Evolutionary conservation across 768 basidiomycete species (phyloP).

Genomic region (Mycena haematopus): DNA sequence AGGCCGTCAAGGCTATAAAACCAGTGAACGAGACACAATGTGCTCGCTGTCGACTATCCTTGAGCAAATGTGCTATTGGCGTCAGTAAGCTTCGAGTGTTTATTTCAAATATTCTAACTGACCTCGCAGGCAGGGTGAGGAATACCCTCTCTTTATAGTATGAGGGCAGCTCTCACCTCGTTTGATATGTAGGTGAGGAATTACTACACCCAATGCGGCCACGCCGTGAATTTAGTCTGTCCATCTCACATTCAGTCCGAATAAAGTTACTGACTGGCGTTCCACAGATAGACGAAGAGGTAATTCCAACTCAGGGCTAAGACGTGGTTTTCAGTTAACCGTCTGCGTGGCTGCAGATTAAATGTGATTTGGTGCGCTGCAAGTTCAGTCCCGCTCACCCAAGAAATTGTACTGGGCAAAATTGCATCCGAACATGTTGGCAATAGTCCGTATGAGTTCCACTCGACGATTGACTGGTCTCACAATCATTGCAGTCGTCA

Average conservation of each 20-base stretch:
- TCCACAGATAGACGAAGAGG: slow-evolving; percentile 27
- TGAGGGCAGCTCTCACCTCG: too few relatives aligned
- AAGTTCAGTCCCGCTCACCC: slow-evolving; percentile 70
- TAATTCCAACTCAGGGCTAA: neutral
- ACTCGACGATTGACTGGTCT: slow-evolving; percentile 14
- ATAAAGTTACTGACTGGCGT: neutral
- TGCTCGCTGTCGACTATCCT: slow-evolving; percentile 5
- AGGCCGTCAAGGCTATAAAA: slow-evolving; percentile 27
- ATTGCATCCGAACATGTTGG: slow-evolving; percentile 66
- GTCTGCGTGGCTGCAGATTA: slow-evolving; percentile 50
- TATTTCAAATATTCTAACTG: neutral
- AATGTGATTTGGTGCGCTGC: slow-evolving; percentile 64
- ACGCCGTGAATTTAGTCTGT: slow-evolving; percentile 28
- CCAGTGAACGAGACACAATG: slow-evolving; percentile 7
- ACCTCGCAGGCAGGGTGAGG: slow-evolving; percentile 24
- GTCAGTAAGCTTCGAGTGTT: slow-evolving; percentile 20
- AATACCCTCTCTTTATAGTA: slow-evolving; percentile 1
- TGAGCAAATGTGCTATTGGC: slow-evolving; percentile 29
- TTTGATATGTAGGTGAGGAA: too few relatives aligned
- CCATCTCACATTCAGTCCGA: neutral
- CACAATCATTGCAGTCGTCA: slow-evolving; percentile 51
- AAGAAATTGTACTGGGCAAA: slow-evolving; percentile 52
- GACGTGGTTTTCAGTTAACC: neutral
- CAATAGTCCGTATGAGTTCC: slow-evolving; percentile 61
- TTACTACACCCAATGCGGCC: slow-evolving; percentile 21